Evolutionary conservation across 2,329 filamentous ascomycete species (phyloP).

Genomic region (Blumeriella jaapii): DNA sequence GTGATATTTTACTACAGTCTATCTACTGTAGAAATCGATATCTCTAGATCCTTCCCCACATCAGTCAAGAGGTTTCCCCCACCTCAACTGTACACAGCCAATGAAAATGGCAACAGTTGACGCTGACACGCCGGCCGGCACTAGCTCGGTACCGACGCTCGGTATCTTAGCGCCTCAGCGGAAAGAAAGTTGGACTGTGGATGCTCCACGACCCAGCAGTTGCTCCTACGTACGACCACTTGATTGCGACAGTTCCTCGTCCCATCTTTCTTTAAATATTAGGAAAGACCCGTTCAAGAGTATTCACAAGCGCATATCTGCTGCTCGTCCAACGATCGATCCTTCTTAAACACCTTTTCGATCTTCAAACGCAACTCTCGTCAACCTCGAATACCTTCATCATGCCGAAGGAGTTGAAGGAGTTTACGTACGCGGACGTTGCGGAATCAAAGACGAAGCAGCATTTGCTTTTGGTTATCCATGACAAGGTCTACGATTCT

Average conservation of each 20-base stretch:
- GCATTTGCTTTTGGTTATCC: conserved; percentile 82
- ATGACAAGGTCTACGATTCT: conserved; percentile 93
- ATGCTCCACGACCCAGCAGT: no score
- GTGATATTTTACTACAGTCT: no score
- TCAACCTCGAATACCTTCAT: background rate
- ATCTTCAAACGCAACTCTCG: background rate
- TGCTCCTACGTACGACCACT: background rate
- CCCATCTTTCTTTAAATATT: background rate
- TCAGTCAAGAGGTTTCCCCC: no score
- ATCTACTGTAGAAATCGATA: no score
- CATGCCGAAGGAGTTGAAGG: conserved; percentile 35
- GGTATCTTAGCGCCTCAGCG: conserved; percentile 3
- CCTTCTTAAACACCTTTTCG: background rate
- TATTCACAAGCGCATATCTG: no score
- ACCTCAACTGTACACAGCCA: no score
- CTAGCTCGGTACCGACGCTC: conserved; percentile 1
- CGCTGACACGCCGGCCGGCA: no score
- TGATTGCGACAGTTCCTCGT: background rate
- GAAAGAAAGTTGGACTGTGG: no score
- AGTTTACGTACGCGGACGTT: conserved; percentile 71
- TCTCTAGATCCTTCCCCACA: no score
- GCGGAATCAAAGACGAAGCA: conserved; percentile 84
- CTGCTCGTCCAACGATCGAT: no score
- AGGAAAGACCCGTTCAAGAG: no score
- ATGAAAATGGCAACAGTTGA: no score